Evolutionary conservation across 2,329 filamentous ascomycete species (phyloP).

Genomic region (Myriangium duriaei): DNA sequence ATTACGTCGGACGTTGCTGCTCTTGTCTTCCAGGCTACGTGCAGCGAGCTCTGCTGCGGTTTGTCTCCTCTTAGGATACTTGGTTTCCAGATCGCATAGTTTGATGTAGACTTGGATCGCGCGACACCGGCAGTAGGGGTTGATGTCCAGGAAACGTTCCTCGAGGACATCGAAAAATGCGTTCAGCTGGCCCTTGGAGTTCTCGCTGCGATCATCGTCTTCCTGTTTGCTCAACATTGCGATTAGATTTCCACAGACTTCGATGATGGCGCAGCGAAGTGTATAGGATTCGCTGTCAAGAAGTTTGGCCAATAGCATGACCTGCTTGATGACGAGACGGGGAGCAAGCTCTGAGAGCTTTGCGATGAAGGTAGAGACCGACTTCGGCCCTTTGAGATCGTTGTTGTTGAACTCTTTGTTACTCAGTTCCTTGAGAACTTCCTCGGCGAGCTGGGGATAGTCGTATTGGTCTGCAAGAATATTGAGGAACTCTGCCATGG

Average conservation of each 20-base stretch:
- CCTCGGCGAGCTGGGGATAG: conserved; percentile 86
- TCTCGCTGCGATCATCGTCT: conserved; percentile 64
- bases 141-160: conserved; percentile 89
- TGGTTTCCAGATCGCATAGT: conserved; percentile 87
- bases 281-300: conserved; percentile 97
- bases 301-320: conserved; percentile 88
- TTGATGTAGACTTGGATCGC: conserved; percentile 87
- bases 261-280: conserved; percentile 81
- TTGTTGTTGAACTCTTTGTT: conserved; percentile 98
- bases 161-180: conserved; percentile 96
- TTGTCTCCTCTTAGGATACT: conserved; percentile 85
- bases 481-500: conserved; percentile 96
- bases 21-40: conserved; percentile 90
- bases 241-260: conserved; percentile 94
- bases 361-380: conserved; percentile 83
- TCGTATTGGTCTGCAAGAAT: conserved; percentile 96
- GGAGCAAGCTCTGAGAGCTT: conserved; percentile 89
- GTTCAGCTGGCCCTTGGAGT: conserved; percentile 87
- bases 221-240: conserved; percentile 81
- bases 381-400: conserved; percentile 89
- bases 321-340: conserved; percentile 88
- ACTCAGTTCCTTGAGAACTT: conserved; percentile 84
- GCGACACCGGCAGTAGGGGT: conserved; percentile 87
- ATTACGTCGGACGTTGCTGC: conserved; percentile 90
- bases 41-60: conserved; percentile 76